A percentile compares a stretch with the other conserved stretches of the same genome.
phyloP scores from a whole-genome alignment of 345 rosid species.

The Reutealis trisperma region DNA sequence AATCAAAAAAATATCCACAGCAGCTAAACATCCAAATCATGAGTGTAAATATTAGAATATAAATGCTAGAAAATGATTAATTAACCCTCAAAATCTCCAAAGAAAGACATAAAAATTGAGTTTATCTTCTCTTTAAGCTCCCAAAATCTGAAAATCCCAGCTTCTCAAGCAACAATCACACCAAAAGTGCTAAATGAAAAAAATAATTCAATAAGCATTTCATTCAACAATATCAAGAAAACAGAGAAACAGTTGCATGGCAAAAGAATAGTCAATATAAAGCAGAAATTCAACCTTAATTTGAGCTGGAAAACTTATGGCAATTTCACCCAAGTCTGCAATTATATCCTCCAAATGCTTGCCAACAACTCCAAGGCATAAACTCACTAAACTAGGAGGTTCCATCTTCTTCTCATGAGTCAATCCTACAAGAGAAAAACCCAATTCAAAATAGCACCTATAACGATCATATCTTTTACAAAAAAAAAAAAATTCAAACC shows the following conservation, averaged over 20 bases:
- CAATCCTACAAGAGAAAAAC: slow-evolving; percentile 36
- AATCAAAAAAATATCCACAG: no score
- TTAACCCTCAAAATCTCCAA: no score
- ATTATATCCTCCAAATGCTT: slow-evolving; percentile 74
- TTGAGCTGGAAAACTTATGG: slow-evolving; percentile 55
- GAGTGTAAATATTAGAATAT: no score
- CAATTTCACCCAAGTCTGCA: slow-evolving; percentile 61
- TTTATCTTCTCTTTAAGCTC: background rate
- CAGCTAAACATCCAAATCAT: no score
- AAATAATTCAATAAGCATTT: background rate
- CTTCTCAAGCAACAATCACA: background rate
- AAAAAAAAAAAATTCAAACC: background rate
- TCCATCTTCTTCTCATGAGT: slow-evolving; percentile 31
- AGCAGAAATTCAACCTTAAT: slow-evolving; percentile 53
- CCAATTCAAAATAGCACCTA: background rate
- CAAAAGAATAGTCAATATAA: background rate
- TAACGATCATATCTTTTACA: no score
- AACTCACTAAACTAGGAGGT: slow-evolving; percentile 64
- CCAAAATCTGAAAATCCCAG: background rate
- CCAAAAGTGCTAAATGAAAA: background rate
- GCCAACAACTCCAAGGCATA: slow-evolving; percentile 85
- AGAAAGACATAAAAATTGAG: no score
- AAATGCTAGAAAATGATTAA: no score
- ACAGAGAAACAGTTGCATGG: background rate
- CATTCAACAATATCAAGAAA: no score